A percentile compares a stretch with the other conserved stretches of the same genome.
Conservation (phyloP, 2,329 filamentous ascomycete genomes). For the Botrytis cinerea region DNA sequence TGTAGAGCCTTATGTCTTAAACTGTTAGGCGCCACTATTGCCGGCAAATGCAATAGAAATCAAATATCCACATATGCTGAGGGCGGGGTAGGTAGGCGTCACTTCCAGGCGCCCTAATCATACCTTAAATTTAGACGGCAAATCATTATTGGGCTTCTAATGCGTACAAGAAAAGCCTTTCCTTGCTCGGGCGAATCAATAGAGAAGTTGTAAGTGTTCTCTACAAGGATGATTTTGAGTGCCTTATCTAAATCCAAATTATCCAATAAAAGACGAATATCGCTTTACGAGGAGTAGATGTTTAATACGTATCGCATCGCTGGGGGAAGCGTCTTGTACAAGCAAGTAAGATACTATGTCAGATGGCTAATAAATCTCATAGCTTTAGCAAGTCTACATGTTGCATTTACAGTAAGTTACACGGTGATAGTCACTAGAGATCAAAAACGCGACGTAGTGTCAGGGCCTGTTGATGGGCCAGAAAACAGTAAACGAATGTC, state of each 20-base stretch:
- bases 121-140: background rate
- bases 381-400: background rate
- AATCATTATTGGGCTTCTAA: background rate
- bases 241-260: too few species aligned
- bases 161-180: too few species aligned
- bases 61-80: background rate
- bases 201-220: background rate
- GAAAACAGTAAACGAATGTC: background rate
- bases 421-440: background rate
- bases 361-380: background rate
- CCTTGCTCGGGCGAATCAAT: background rate
- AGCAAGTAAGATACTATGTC: background rate
- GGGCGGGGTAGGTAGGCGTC: too few species aligned
- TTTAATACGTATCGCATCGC: background rate
- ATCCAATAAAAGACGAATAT: background rate
- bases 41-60: background rate
- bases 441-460: background rate
- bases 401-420: background rate
- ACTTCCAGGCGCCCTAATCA: background rate
- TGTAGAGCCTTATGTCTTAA: background rate
- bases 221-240: background rate
- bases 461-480: background rate
- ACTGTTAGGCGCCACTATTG: background rate
- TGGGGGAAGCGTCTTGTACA: background rate
- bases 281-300: background rate